A percentile compares a stretch with the other conserved stretches of the same genome.
Evolutionary conservation across 768 basidiomycete species (phyloP).

Genomic region (Boletus rubescentipes): DNA sequence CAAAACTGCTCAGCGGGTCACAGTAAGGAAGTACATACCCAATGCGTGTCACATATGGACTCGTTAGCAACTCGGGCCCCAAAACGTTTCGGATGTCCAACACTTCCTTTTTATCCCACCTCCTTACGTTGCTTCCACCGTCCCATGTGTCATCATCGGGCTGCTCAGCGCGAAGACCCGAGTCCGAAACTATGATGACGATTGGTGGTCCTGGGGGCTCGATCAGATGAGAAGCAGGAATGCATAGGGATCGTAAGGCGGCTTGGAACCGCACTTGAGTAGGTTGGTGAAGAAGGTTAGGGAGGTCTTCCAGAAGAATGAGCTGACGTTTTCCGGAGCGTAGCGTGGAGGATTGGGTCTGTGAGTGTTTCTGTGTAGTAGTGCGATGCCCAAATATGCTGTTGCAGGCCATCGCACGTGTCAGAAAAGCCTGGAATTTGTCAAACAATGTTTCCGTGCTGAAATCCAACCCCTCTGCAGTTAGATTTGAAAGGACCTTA

Average conservation of each 20-base stretch:
- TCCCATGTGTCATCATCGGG: constrained; percentile 50
- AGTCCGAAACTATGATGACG: constrained; percentile 80
- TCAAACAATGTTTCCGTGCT: constrained; percentile 41
- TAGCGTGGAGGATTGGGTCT: background rate
- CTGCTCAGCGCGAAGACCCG: constrained; percentile 72
- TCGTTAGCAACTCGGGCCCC: constrained; percentile 63
- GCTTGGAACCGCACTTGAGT: constrained; percentile 75
- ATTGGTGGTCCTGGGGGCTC: constrained; percentile 51
- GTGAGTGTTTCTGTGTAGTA: constrained; percentile 10
- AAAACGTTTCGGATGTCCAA: constrained; percentile 71
- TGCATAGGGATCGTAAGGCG: constrained; percentile 56
- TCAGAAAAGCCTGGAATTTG: constrained; percentile 77
- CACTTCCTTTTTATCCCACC: constrained; percentile 52
- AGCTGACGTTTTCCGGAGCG: constrained; percentile 45
- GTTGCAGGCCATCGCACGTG: constrained; percentile 60
- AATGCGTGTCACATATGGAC: constrained; percentile 78
- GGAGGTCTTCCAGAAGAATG: constrained; percentile 86
- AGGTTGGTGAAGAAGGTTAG: constrained; percentile 77
- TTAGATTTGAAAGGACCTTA: background rate
- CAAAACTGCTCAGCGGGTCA: background rate
- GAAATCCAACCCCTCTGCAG: constrained; percentile 13
- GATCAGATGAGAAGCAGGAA: constrained; percentile 22
- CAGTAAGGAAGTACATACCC: constrained; percentile 45
- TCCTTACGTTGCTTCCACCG: constrained; percentile 37
- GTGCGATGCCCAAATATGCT: constrained; percentile 42